Evolutionary conservation across 2,329 filamentous ascomycete genomes (phyloP), one percentile per base, ranked within the genome.

Genomic region (Zalaria sp.): DNA sequence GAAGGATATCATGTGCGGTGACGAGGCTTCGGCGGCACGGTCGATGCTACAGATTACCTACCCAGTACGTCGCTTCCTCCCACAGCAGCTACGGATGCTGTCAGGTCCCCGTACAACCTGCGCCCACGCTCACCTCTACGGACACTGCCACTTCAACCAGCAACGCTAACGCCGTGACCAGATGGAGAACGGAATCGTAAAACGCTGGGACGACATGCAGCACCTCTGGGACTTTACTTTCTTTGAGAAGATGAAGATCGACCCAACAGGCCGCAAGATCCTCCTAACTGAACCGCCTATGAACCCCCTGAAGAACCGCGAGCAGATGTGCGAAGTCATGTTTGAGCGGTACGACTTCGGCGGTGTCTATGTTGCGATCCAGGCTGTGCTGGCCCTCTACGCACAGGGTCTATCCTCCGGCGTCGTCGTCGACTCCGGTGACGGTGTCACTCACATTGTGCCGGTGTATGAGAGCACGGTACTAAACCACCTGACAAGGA

Each of bases 161-260:
- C 11, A 31, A 25, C n/a, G 27, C 36, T 38, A 37, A 43, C 29
- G 18, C 25, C n/a, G 34, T 39, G 39, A 18, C 45, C 63, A 81
- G 77, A 98, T 98, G 91, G 91, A 98, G 66, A 98, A 98, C 63
- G 91, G 91, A 56, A 96, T 98, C 57, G 87, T 98, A 52, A 96
- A 95, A 76, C 88, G 87, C 60, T 98, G 91, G 91, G 91, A 98
- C 54, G 91, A 98, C 64, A 98, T 98, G 91, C 85, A 94, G 70
- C 89, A 96, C 60, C 79, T 98, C 43, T 98, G 91, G 91, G 89
- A 98, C 68, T 96, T 93, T 64, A 98, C 91, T 25, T 98, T 98
- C 64, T 81, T 77, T 65, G 89, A 98, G 63, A 96, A 96, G 77
- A 84, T 98, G 77, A 79, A 87, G 64, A 72, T 98, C 53, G 84